These are phyloP conservation scores for Candida sanyaensis DNA, from an alignment of 1,139 yeast species.

Conservation along the genomic window DNA sequence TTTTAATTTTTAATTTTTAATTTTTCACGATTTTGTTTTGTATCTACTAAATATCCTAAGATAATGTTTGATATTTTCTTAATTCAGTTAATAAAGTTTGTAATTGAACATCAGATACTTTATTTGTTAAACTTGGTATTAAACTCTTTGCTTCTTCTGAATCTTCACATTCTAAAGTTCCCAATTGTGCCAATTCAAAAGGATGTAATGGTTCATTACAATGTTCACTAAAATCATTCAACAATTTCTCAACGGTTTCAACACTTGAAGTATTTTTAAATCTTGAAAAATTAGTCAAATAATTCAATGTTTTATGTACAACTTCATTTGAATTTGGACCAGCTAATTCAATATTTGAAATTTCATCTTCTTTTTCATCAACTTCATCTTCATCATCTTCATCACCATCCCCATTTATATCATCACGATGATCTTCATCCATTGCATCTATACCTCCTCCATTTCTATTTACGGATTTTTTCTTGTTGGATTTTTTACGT, in stretches of 20 bases:
- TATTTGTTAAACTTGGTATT: constrained; percentile 80
- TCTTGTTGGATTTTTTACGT: constrained; percentile 44
- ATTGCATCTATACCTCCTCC: constrained; percentile 12
- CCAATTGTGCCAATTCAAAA: constrained; percentile 92
- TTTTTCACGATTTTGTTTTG: background rate
- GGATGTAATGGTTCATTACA: constrained; percentile 74
- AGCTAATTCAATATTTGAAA: constrained; percentile 70
- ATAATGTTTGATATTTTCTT: constrained; percentile 59
- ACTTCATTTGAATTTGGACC: constrained; percentile 65
- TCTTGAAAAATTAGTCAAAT: constrained; percentile 81
- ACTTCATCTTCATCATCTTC: constrained; percentile 42
- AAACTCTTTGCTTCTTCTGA: constrained; percentile 96
- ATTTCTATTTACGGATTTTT: constrained; percentile 11
- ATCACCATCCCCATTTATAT: constrained; percentile 23
- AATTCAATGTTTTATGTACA: constrained; percentile 88
- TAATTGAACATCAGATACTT: constrained; percentile 83
- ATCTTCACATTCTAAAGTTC: constrained; percentile 92
- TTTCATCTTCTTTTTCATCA: constrained; percentile 58
- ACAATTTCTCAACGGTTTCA: constrained; percentile 85
- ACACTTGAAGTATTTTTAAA: constrained; percentile 92
- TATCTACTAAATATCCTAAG: constrained; percentile 19
- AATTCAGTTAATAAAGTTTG: constrained; percentile 86
- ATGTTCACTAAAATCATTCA: constrained; percentile 68
- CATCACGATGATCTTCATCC: constrained; percentile 5
- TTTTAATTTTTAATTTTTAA: background rate